These are phyloP conservation scores for Vickermania spadyakhi DNA, from an alignment of 208 protist species.

Conservation along the genomic window DNA sequence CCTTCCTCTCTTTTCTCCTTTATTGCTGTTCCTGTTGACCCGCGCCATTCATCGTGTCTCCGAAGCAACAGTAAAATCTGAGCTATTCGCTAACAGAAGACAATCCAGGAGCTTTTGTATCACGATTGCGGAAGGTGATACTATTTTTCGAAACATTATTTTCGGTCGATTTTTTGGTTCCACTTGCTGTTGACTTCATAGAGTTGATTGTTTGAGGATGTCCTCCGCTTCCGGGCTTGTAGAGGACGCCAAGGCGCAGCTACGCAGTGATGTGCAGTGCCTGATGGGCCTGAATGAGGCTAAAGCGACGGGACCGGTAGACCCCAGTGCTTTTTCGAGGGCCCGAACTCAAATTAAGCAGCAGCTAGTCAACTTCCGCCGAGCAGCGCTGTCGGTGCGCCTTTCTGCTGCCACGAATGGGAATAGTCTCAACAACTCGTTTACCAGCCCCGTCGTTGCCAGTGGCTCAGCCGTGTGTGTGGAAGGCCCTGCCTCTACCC, in stretches of 20 bases:
- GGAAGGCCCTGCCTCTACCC: neutral
- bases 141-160: too few relatives aligned
- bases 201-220: neutral
- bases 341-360: conserved; percentile 6
- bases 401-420: neutral
- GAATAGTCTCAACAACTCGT: neutral
- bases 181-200: too few relatives aligned
- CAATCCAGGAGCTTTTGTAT: too few relatives aligned
- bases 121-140: too few relatives aligned
- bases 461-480: neutral
- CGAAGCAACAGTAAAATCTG: too few relatives aligned
- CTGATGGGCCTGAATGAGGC: neutral
- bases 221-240: neutral
- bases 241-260: neutral
- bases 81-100: too few relatives aligned
- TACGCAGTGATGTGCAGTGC: neutral
- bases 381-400: conserved; percentile 8
- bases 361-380: conserved; percentile 11
- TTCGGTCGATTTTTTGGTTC: too few relatives aligned
- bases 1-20: too few relatives aligned
- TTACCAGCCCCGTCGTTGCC: neutral
- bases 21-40: too few relatives aligned
- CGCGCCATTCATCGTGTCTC: too few relatives aligned
- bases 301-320: neutral
- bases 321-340: conserved; percentile 4